Base-by-base conservation (phyloP, 306 rosid genomes). In the Cucurbita pepo region DNA sequence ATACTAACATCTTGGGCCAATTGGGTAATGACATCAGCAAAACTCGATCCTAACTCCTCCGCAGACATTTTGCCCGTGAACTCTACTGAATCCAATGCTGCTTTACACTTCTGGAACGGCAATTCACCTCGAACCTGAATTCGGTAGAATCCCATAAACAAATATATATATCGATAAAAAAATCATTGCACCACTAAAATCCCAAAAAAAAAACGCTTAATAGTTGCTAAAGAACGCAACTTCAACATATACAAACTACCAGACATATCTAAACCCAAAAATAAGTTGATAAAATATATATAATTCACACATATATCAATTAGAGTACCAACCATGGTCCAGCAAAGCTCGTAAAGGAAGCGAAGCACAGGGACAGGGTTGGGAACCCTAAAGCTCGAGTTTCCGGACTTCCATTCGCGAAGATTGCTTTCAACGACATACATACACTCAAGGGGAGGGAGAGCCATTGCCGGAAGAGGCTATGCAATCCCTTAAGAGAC, bases 281-380 rank as follows among this genome's bases (percentile, higher is more conserved):
- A 16, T 41, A 61, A 14, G 47, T 16, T 69, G 67, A 76, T 56
- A 2, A 43, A 75, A 77, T 45, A 38, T 51, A 78, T 5, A 6
- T 4, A 12, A 50, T 19, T 41, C 2, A 53, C 2, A 53, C 41
- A 53, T 40, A 65, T 10, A 18, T 63, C 9, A 47, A 71, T 19
- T 37, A 63, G 69, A 47, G 36, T 73, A 75, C 87, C 62, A 59
- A 94, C 98, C 97, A 89, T 79, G 78, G 86, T 80, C 83, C 85
- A 90, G 81, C 95, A 91, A 56, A 94, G 98, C 89, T 94, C 98
- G 80, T 82, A 94, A 85, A 94, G 95, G 72, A 94, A 94, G 60
- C 98, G 97, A 67, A 89, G 87, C 85, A 86, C 77, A 44, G 95
- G 94, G 41, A 89, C 92, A 4, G 90, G 85, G 45, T 86, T 77